Conservation (phyloP, 768 basidiomycete genomes). For the Lactarius indigo region DNA sequence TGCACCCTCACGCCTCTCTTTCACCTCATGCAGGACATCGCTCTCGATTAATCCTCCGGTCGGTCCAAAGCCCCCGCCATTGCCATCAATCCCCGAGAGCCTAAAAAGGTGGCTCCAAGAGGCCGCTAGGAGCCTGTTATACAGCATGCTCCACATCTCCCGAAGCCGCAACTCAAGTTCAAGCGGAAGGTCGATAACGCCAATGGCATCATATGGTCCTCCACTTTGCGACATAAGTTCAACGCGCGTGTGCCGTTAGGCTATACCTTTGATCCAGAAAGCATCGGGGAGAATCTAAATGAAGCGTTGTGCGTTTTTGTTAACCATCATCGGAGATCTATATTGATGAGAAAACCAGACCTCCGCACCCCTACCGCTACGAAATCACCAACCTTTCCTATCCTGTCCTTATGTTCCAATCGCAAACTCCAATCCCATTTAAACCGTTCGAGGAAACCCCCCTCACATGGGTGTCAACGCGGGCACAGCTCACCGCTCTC, state of each 20-base stretch:
- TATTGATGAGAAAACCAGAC: conserved; percentile 30
- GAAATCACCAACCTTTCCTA: conserved; percentile 76
- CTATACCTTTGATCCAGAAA: conserved; percentile 43
- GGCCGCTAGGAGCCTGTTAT: conserved; percentile 57
- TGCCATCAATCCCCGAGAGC: conserved; percentile 43
- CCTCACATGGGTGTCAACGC: conserved; percentile 67
- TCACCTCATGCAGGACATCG: conserved; percentile 60
- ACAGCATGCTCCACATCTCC: conserved; percentile 69
- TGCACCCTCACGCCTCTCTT: not conserved
- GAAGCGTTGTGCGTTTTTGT: conserved; percentile 13
- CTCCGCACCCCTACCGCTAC: conserved; percentile 75
- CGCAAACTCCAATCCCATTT: conserved; percentile 48
- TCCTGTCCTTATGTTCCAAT: conserved; percentile 60
- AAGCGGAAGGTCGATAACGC: conserved; percentile 55
- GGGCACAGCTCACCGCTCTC: conserved; percentile 54
- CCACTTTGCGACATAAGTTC: conserved; percentile 70
- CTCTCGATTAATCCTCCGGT: conserved; percentile 75
- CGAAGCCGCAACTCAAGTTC: conserved; percentile 83
- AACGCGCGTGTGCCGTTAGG: conserved; percentile 84
- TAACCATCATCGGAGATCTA: not conserved
- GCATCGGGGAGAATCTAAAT: conserved; percentile 27
- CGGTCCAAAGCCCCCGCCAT: conserved; percentile 65
- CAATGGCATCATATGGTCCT: conserved; percentile 58
- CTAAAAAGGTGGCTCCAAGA: conserved; percentile 36
- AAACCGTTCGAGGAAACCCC: conserved; percentile 60